These are phyloP conservation scores for Dalbergia cultrata DNA, from an alignment of 306 rosid species.

Conservation along the genomic window DNA sequence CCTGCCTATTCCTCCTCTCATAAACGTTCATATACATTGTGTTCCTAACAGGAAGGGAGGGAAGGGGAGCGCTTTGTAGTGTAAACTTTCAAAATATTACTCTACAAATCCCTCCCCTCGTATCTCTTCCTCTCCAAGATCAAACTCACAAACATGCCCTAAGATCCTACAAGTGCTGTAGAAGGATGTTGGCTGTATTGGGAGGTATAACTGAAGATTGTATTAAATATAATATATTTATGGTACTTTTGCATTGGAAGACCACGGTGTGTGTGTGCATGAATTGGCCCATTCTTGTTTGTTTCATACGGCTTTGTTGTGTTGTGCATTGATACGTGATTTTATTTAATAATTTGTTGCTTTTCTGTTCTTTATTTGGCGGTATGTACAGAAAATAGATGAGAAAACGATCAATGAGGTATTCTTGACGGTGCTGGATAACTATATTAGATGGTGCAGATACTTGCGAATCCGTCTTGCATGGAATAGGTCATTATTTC, in stretches of 20 bases:
- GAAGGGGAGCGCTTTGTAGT: too few species aligned
- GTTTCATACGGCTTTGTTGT: not conserved
- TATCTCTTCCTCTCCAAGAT: too few species aligned
- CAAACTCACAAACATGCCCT: not conserved
- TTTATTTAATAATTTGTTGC: not conserved
- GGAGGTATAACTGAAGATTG: not conserved
- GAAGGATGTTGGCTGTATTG: constrained; percentile 18
- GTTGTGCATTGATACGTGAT: constrained; percentile 20
- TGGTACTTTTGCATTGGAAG: not conserved
- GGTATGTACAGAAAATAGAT: constrained; percentile 78
- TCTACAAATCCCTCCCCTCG: too few species aligned
- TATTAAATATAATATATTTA: not conserved
- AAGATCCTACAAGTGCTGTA: not conserved
- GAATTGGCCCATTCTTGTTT: not conserved
- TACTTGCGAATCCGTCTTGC: constrained; percentile 83
- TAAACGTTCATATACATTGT: too few species aligned
- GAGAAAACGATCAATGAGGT: constrained; percentile 87
- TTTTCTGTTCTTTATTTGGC: constrained; percentile 31
- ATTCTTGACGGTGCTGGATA: constrained; percentile 87
- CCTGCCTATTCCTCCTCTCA: too few species aligned
- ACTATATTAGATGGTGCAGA: constrained; percentile 92
- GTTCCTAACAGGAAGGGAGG: too few species aligned
- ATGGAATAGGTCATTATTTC: constrained; percentile 84
- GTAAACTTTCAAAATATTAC: too few species aligned
- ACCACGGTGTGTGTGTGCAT: not conserved